A percentile compares a stretch with the other conserved stretches of the same genome.
These are phyloP conservation scores for Chlamydomonas reinhardtii DNA, from an alignment of 163 green algal species.

Conservation along the genomic window DNA sequence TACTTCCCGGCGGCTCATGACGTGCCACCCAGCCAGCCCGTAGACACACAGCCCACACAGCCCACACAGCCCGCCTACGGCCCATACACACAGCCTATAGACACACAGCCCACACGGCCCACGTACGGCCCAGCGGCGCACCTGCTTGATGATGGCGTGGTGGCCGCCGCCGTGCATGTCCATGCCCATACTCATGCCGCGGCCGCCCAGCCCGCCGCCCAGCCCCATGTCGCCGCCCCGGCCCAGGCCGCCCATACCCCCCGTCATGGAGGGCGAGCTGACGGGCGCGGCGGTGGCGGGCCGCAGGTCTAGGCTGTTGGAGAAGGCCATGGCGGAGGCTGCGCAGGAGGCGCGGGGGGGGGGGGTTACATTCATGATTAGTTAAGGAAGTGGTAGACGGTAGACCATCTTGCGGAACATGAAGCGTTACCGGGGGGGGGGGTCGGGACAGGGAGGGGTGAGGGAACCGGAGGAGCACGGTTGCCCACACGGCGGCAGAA, in stretches of 20 bases:
- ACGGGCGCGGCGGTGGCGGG: slow-evolving; percentile 50
- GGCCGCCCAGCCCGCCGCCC: background rate
- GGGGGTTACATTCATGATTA: no score
- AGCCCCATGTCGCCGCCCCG: background rate
- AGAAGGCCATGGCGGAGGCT: slow-evolving; percentile 52
- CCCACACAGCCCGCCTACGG: no score
- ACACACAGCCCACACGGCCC: no score
- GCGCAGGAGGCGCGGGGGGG: background rate
- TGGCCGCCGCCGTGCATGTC: slow-evolving; percentile 4
- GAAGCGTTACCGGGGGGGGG: background rate
- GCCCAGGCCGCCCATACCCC: background rate
- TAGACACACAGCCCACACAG: no score
- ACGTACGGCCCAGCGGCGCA: no score
- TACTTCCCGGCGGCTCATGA: no score
- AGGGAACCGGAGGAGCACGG: no score
- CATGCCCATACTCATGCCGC: background rate
- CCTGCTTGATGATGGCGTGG: slow-evolving; percentile 48
- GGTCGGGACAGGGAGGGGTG: background rate
- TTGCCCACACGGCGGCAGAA: no score
- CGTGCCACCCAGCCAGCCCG: no score
- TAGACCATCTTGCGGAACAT: no score
- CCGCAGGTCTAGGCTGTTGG: slow-evolving; percentile 54
- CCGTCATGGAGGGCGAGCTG: slow-evolving; percentile 8
- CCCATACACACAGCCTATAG: no score
- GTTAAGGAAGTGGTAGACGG: no score